Conservation (phyloP, 257 asterid genomes). For the Salvia miltiorrhiza region DNA sequence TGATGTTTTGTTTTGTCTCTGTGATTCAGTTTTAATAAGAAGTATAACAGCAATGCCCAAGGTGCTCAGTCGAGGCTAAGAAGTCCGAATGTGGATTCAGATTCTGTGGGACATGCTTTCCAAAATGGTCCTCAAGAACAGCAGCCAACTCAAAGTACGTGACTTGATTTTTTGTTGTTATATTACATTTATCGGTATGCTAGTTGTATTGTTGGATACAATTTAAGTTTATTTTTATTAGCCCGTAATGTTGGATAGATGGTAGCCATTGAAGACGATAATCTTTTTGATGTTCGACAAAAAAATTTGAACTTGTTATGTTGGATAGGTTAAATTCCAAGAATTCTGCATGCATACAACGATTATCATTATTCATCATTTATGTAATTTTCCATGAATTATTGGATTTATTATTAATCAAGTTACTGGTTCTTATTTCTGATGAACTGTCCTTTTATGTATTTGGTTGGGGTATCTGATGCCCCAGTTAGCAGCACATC, state of each 20-base stretch:
- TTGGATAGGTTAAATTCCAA: neutral
- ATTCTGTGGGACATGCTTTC: constrained; percentile 28
- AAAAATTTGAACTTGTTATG: neutral
- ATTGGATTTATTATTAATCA: neutral
- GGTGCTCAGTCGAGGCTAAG: constrained; percentile 44
- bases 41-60: constrained; percentile 47
- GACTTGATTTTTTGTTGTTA: neutral
- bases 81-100: constrained; percentile 35
- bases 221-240: neutral
- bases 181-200: neutral
- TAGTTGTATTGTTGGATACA: neutral
- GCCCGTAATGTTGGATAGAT: neutral
- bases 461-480: constrained; percentile 34
- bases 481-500: constrained; percentile 32
- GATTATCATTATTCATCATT: neutral
- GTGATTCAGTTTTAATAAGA: constrained; percentile 39
- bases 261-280: neutral
- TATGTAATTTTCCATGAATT: neutral
- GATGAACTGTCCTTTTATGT: neutral
- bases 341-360: neutral
- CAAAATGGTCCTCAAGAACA: constrained; percentile 59
- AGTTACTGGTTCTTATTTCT: neutral
- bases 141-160: constrained; percentile 34
- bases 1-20: constrained; percentile 2
- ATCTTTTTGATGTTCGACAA: neutral